Base-by-base conservation (phyloP, 768 basidiomycete species). In the Crucibulum laeve region DNA sequence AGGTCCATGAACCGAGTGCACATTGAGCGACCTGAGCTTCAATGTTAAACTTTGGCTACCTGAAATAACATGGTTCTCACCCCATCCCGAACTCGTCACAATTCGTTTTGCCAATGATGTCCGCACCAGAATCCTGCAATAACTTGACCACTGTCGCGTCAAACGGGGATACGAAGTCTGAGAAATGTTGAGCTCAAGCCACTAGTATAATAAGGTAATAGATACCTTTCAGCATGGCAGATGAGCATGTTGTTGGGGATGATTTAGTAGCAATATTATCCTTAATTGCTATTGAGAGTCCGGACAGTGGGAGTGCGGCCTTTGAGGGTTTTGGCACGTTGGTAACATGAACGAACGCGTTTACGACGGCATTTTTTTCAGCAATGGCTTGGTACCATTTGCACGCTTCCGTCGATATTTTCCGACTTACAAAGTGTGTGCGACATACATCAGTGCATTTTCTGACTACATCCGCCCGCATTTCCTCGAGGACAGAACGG, bases 51-150 rank as follows among this genome's bases (percentile, higher is more conserved):
- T 24, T n/a, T 34, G 15, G 14, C 39, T 17, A 4, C 28, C 8
- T 36, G 23, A 25, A 44, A 17, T 43, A 24, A 3, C 6, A 24
- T 30, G 5, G 22, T 22, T 38, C 11, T 13, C 45, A 93, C 86
- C 95, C 95, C 95, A 98, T 98, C 1, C 95, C 95, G 63, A 98
- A 98, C 63, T 98, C 94, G 58, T 99, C 95, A 61, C 91, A 91
- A 57, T 95, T 94, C 1, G 93, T 84, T 65, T 96, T 96, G 1
- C 92, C 95, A 1, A 87, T 56, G 8, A 97, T 74, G 14, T 78
- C 62, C 0, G 84, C 91, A 0, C 91, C 92, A 0, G 70, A 65
- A 0, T 67, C 48, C 1, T 71, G 69, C 2, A 98, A 63, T 7
- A 82, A 63, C 3, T 64, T 47, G 0, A 96, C 88, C 4, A 87